phyloP scores from a whole-genome alignment of 2,329 filamentous ascomycete species.

The Fusarium verticillioides region DNA sequence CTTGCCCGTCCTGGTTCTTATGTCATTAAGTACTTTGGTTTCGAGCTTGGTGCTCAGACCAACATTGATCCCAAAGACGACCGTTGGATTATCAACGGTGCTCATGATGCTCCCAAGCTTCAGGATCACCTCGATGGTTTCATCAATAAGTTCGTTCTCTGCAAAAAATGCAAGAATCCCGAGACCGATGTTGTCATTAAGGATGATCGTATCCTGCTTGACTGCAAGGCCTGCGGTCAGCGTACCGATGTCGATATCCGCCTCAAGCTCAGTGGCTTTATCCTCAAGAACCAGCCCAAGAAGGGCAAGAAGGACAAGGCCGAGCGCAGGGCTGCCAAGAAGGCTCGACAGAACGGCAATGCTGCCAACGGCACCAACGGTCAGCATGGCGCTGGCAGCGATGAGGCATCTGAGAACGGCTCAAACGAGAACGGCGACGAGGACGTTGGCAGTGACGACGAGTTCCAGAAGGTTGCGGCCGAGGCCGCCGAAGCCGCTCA shows the following conservation, averaged over 20 bases:
- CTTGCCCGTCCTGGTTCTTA: conserved; percentile 92
- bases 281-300: conserved; percentile 91
- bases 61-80: conserved; percentile 97
- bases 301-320: conserved; percentile 99
- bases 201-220: conserved; percentile 88
- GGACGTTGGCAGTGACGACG: conserved; percentile 88
- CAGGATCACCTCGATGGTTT: conserved; percentile 99
- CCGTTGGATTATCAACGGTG: conserved; percentile 99
- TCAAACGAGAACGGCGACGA: conserved; percentile 63
- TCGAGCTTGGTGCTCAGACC: conserved; percentile 98
- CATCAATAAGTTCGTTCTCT: conserved; percentile 98
- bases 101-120: conserved; percentile 93
- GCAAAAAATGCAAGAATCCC: conserved; percentile 99
- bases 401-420: conserved; percentile 62
- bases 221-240: conserved; percentile 99
- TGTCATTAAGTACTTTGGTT: conserved; percentile 99
- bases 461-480: conserved; percentile 84
- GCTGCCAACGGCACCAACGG: conserved; percentile 52
- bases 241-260: conserved; percentile 91
- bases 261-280: conserved; percentile 96
- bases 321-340: conserved; percentile 88
- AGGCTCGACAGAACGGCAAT: conserved; percentile 78
- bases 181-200: conserved; percentile 97
- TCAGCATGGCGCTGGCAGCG: conserved; percentile 70
- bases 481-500: conserved; percentile 60